Base-by-base conservation (phyloP, 2,329 filamentous ascomycete species). In the Ophiobolus disseminans region DNA sequence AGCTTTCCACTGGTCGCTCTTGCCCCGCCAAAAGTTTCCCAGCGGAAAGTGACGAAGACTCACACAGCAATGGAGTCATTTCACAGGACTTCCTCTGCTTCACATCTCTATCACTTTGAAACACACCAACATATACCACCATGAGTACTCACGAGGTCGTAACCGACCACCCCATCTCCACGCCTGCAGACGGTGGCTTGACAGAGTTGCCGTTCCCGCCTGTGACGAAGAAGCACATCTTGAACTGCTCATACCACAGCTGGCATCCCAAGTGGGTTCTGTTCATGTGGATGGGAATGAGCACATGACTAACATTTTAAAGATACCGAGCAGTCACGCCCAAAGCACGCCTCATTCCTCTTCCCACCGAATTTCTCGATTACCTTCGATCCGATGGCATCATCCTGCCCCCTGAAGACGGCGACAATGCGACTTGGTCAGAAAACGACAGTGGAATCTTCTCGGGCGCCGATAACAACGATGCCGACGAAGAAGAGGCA, bases 361-460 rank as follows among this genome's bases (percentile, higher is more conserved):
- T 99, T 5, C 83, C 88, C 0, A 72, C 81, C 3, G 80, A 85
- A 3, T 96, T 97, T 69, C 76, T 97, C 40, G 80, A 87, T 41
- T 99, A 97, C 73, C 86, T 99, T 20, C 89, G 88, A 52, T 89
- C 91, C 66, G 94, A 99, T 68, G 92, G 94, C 58, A 97, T 99
- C 62, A 80, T 97, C 40, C 82, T 99, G 5, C 91, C 89, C 4
- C 84, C 88, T 44, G 88, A 90, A 54, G 81, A 86, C 19, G 74
- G 76, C 10, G 74, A 78, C 30, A 64, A 67, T 23, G 50, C 69
- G 5, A 62, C 70, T 17, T 78, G 74, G 74, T 76, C 75, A 14
- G 74, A 81, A 50, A 77, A 77, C 51, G 78, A 84, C 62, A 80
- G 77, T 49, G 82, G 82, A 47, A 73, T 78, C 53, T 78, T 77